These are phyloP conservation scores for Triangularia verruculosa DNA, from an alignment of 2,329 filamentous ascomycete species.

Conservation along the genomic window DNA sequence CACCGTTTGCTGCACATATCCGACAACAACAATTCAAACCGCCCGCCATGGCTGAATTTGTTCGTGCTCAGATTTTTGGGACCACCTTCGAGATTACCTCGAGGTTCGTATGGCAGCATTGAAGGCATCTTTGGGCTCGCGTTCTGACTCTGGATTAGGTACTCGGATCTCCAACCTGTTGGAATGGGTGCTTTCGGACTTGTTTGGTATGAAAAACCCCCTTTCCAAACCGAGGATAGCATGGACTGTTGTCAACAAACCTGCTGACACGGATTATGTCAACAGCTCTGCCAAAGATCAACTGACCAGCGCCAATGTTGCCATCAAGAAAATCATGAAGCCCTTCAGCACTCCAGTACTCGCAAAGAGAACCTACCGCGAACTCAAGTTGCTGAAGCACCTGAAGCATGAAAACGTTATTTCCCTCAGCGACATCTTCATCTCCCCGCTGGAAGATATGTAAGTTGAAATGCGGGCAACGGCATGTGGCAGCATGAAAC, in stretches of 20 bases:
- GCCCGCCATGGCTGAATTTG: constrained; percentile 92
- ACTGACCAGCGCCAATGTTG: constrained; percentile 93
- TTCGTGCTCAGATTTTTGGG: constrained; percentile 98
- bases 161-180: constrained; percentile 95
- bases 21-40: constrained; percentile 7
- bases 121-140: constrained; percentile 44
- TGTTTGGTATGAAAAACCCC: constrained; percentile 66
- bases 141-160: constrained; percentile 39
- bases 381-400: constrained; percentile 96
- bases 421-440: constrained; percentile 98
- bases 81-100: constrained; percentile 99
- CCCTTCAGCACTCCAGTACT: constrained; percentile 99
- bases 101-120: constrained; percentile 49
- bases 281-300: constrained; percentile 94
- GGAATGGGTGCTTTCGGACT: constrained; percentile 99
- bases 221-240: neutral
- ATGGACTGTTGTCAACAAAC: neutral
- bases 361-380: constrained; percentile 95
- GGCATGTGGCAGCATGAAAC: neutral
- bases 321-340: constrained; percentile 99
- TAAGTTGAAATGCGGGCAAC: constrained; percentile 44
- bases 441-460: constrained; percentile 98
- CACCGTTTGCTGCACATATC: neutral
- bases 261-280: constrained; percentile 19
- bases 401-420: constrained; percentile 98